Evolutionary conservation across 2,329 filamentous ascomycete genomes (phyloP).

Genomic region (Polytolypa hystricis): DNA sequence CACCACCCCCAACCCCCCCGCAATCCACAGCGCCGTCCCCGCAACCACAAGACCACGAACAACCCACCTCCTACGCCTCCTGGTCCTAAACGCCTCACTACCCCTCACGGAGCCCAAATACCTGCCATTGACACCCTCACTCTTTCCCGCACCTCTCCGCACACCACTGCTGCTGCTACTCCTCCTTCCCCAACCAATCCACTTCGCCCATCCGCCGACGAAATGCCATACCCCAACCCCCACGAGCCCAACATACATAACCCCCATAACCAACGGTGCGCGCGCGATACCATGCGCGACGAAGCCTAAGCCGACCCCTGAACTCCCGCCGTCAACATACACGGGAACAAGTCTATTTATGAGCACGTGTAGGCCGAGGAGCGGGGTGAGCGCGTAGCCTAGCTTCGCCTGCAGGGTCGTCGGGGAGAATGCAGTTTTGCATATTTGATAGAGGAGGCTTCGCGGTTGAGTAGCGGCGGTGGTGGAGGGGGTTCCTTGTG

Average conservation of each 20-base stretch:
- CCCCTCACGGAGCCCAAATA: conserved; percentile 36
- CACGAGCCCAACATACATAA: conserved; percentile 59
- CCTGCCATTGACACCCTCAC: conserved; percentile 21
- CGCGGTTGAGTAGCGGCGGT: conserved; percentile 19
- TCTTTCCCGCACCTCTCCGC: not conserved
- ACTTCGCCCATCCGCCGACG: conserved; percentile 75
- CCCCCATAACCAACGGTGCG: conserved; percentile 54
- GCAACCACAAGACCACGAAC: conserved; percentile 55
- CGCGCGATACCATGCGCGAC: conserved; percentile 75
- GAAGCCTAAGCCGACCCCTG: conserved; percentile 74
- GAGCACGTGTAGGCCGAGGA: conserved; percentile 60
- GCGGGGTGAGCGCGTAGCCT: conserved; percentile 57
- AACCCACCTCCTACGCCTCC: conserved; percentile 57
- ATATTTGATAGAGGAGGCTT: no score
- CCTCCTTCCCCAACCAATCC: conserved; percentile 49
- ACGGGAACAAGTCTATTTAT: conserved; percentile 68
- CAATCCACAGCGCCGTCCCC: conserved; percentile 62
- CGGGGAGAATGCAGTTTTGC: conserved; percentile 53
- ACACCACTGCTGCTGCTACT: no score
- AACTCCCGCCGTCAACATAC: conserved; percentile 68
- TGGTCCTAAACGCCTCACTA: conserved; percentile 38
- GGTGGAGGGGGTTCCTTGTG: conserved; percentile 47
- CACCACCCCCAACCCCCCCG: conserved; percentile 68
- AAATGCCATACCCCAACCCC: conserved; percentile 62
- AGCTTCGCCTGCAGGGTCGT: conserved; percentile 59